A percentile compares a stretch with the other conserved stretches of the same genome.
Evolutionary conservation across 2,329 filamentous ascomycete genomes (phyloP).

Genomic region (Westerdykella aurantiaca): DNA sequence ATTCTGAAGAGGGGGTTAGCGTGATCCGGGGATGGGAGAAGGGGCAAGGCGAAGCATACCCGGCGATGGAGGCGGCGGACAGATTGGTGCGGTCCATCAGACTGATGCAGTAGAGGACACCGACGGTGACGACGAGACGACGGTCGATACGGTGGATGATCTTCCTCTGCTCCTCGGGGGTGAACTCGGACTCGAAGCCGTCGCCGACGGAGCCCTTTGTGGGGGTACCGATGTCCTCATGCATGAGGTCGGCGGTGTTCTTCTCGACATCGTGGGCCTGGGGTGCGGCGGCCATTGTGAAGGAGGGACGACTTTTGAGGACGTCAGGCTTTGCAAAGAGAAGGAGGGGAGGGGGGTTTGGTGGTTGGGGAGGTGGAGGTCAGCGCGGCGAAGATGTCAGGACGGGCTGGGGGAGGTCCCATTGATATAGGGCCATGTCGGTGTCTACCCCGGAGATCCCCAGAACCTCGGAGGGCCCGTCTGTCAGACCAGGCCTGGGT

Average conservation of each 20-base stretch:
- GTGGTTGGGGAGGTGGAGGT: no score
- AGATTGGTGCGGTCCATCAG: conserved; percentile 77
- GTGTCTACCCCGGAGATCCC: no score
- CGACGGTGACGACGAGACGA: conserved; percentile 44
- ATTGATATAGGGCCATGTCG: no score
- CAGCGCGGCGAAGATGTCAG: no score
- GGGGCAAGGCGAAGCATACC: conserved; percentile 30
- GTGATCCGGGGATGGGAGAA: not conserved
- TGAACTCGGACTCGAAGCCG: conserved; percentile 43
- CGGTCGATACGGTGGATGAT: conserved; percentile 66
- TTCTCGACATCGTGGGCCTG: conserved; percentile 27
- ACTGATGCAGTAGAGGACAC: conserved; percentile 65
- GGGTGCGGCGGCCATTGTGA: conserved; percentile 1
- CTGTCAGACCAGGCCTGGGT: no score
- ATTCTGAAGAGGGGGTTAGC: conserved; percentile 33
- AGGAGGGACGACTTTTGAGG: not conserved
- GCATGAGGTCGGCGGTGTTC: conserved; percentile 10
- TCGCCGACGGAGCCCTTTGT: conserved; percentile 17
- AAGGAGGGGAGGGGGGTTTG: not conserved
- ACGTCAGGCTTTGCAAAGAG: not conserved
- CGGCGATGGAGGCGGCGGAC: conserved; percentile 66
- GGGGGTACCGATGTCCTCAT: conserved; percentile 17
- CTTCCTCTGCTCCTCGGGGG: conserved; percentile 56
- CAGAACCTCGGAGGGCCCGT: no score
- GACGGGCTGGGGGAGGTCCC: no score